Evolutionary conservation across 139 green algal genomes (phyloP).

Genomic region (Chlorella sp.): DNA sequence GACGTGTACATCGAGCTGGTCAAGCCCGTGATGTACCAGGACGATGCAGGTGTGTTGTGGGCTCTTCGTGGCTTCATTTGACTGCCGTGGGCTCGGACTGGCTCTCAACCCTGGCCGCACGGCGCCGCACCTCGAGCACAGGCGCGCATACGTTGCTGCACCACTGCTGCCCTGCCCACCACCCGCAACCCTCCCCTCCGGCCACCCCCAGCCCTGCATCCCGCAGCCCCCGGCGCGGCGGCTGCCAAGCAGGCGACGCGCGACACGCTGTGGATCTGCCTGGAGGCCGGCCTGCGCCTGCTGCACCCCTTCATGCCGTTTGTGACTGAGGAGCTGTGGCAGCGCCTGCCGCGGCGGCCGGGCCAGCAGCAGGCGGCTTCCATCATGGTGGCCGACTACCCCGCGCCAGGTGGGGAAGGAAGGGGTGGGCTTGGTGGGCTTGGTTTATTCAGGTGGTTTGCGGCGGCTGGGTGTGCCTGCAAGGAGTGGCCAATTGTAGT

Average conservation of each 20-base stretch:
- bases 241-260: constrained; percentile 34
- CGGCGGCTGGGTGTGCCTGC: no score
- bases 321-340: constrained; percentile 84
- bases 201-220: not conserved
- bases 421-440: no score
- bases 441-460: no score
- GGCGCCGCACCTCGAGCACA: no score
- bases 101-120: not conserved
- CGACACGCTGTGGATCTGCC: constrained; percentile 86
- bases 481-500: no score
- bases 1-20: constrained; percentile 99
- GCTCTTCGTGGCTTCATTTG: constrained; percentile 86
- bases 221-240: not conserved
- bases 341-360: constrained; percentile 62
- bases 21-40: constrained; percentile 82
- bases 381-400: constrained; percentile 91
- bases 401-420: constrained; percentile 18
- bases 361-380: constrained; percentile 37
- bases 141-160: not conserved
- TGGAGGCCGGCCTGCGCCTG: constrained; percentile 80
- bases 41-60: constrained; percentile 25
- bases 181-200: not conserved
- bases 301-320: constrained; percentile 88
- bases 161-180: not conserved
- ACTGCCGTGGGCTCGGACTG: constrained; percentile 63